Percentiles rank a stretch among this genome's conserved stretches.
phyloP scores from a whole-genome alignment of 1,139 yeast genomes.

The Pichiaceae sp. region DNA sequence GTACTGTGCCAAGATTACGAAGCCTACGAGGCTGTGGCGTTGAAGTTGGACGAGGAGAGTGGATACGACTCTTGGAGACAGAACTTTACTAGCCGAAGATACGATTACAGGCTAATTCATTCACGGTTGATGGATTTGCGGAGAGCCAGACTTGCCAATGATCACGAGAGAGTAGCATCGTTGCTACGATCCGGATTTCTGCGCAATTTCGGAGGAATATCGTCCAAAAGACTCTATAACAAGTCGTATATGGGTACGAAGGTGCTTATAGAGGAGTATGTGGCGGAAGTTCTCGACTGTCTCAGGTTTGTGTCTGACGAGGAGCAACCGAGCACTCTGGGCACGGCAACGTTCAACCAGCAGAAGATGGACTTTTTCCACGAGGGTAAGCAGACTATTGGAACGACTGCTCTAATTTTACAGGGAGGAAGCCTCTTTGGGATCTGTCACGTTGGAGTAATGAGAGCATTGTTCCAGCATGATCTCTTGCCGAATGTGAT shows the following conservation, averaged over 20 bases:
- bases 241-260: constrained; percentile 87
- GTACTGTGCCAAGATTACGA: constrained; percentile 40
- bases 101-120: constrained; percentile 76
- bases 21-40: constrained; percentile 56
- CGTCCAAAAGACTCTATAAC: constrained; percentile 70
- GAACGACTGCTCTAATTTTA: constrained; percentile 79
- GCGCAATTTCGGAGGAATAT: constrained; percentile 86
- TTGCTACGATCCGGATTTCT: constrained; percentile 75
- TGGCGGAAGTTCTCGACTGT: constrained; percentile 66
- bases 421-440: constrained; percentile 97
- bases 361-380: constrained; percentile 78
- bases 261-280: constrained; percentile 76
- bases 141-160: constrained; percentile 54
- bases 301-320: constrained; percentile 41
- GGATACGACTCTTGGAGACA: constrained; percentile 80
- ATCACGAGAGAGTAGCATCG: constrained; percentile 53
- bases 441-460: constrained; percentile 86
- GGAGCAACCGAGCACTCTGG: constrained; percentile 25
- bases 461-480: constrained; percentile 66
- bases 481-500: constrained; percentile 76
- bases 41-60: constrained; percentile 54
- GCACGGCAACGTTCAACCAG: constrained; percentile 28
- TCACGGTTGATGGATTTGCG: constrained; percentile 59
- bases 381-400: constrained; percentile 83
- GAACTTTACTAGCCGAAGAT: constrained; percentile 72